A percentile compares a stretch with the other conserved stretches of the same genome.
Evolutionary conservation across 371 early-diverging fungal species (phyloP).

Genomic region (Mortierella sp.): DNA sequence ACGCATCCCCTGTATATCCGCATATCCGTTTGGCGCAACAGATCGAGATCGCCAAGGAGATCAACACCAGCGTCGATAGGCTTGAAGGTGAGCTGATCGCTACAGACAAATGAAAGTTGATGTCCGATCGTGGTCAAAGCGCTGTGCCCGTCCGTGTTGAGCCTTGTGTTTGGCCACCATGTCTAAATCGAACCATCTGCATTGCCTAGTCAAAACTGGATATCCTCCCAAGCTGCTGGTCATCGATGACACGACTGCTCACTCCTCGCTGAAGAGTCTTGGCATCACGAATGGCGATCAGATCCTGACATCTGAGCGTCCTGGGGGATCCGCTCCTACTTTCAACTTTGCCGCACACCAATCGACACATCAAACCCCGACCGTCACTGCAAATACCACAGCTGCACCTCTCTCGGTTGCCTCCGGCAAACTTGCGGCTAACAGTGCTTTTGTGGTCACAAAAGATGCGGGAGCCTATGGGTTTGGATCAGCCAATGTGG

Average conservation of each 20-base stretch:
- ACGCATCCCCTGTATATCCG: not conserved
- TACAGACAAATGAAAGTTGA: not conserved
- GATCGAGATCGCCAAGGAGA: constrained; percentile 32
- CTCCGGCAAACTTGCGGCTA: not conserved
- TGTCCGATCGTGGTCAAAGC: not conserved
- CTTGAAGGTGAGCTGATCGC: constrained; percentile 19
- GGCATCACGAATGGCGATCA: constrained; percentile 51
- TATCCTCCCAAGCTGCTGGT: constrained; percentile 42
- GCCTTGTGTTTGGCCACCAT: not conserved
- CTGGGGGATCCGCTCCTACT: constrained; percentile 12
- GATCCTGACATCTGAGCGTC: constrained; percentile 39
- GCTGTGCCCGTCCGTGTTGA: not conserved
- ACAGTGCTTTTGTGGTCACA: constrained; percentile 1
- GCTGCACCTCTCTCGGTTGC: not conserved
- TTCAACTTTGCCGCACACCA: constrained; percentile 10
- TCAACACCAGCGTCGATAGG: constrained; percentile 14
- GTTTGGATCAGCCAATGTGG: constrained; percentile 25
- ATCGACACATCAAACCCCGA: not conserved
- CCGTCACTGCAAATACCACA: not conserved
- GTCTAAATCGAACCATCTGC: not conserved
- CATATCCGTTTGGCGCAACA: not conserved
- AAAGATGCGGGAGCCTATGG: not conserved
- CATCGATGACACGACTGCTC: constrained; percentile 20
- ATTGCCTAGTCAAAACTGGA: constrained; percentile 31
- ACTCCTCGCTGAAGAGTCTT: constrained; percentile 16